A percentile compares a stretch with the other conserved stretches of the same genome.
phyloP scores from a whole-genome alignment of 129 eudicot genomes.

The Flaveria sonorensis region DNA sequence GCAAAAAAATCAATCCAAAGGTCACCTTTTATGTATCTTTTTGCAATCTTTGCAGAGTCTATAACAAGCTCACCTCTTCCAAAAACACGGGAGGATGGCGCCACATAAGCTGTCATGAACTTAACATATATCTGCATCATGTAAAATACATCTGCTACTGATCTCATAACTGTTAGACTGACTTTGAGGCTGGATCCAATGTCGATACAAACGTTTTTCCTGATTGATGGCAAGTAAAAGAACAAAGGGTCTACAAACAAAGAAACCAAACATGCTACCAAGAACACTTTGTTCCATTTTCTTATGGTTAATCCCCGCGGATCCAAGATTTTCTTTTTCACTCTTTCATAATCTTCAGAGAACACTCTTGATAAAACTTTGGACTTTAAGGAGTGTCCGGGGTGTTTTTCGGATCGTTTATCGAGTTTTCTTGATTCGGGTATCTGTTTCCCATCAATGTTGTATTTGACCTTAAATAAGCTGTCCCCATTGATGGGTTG shows the following conservation, averaged over 20 bases:
- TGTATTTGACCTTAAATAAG: constrained; percentile 51
- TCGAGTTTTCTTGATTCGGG: constrained; percentile 46
- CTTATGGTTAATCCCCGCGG: constrained; percentile 66
- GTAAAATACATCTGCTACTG: constrained; percentile 70
- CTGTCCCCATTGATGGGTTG: constrained; percentile 42
- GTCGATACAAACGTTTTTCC: constrained; percentile 49
- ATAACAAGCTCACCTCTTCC: constrained; percentile 98
- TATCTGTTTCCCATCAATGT: constrained; percentile 53
- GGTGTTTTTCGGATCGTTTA: constrained; percentile 28
- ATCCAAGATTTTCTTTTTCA: constrained; percentile 74
- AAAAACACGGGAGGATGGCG: constrained; percentile 95
- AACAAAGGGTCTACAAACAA: constrained; percentile 89
- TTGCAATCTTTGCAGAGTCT: constrained; percentile 65
- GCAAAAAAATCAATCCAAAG: constrained; percentile 76
- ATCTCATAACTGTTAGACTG: constrained; percentile 65
- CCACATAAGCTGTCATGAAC: constrained; percentile 83
- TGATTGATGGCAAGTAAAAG: constrained; percentile 73
- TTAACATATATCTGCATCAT: constrained; percentile 63
- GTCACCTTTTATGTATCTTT: constrained; percentile 48
- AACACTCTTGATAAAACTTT: constrained; percentile 83
- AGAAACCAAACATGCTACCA: constrained; percentile 83
- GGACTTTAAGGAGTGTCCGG: constrained; percentile 53
- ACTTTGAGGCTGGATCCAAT: constrained; percentile 62
- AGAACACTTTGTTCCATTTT: constrained; percentile 83
- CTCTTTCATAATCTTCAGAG: constrained; percentile 89